Evolutionary conservation across 331 rosid species (phyloP).

Genomic region (Pyrus hybrid): DNA sequence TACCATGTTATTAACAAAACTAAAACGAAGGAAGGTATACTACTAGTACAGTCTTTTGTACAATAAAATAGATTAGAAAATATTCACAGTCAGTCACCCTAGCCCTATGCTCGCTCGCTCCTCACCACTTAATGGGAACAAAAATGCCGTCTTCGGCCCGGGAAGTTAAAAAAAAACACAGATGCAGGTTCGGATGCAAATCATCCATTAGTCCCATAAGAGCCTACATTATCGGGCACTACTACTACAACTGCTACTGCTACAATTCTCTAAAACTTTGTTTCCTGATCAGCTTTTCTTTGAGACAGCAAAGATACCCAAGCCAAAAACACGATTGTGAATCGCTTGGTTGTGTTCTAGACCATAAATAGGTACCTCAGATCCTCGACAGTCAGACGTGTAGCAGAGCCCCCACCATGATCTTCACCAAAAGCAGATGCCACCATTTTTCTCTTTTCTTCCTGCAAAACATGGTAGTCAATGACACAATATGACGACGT

Average conservation of each 20-base stretch:
- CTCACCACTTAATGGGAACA: slow-evolving; percentile 16
- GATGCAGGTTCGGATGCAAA: slow-evolving; percentile 9
- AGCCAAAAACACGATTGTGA: background rate
- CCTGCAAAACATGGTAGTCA: slow-evolving; percentile 43
- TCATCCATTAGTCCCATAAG: background rate
- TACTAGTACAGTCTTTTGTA: background rate
- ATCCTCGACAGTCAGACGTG: slow-evolving; percentile 92
- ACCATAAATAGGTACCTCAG: slow-evolving; percentile 95
- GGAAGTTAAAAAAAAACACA: slow-evolving; percentile 1
- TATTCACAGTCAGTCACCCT: slow-evolving; percentile 14
- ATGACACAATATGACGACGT: background rate
- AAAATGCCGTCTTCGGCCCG: slow-evolving; percentile 25
- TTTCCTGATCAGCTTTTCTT: background rate
- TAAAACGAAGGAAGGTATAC: background rate
- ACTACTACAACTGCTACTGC: background rate
- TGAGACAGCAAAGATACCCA: slow-evolving; percentile 5
- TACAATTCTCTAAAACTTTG: background rate
- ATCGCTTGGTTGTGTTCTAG: slow-evolving; percentile 17
- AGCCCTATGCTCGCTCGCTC: background rate
- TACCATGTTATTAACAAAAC: background rate
- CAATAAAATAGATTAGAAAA: slow-evolving; percentile 5
- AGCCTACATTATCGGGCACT: background rate
- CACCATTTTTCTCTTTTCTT: slow-evolving; percentile 94
- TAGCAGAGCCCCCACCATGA: slow-evolving; percentile 55
- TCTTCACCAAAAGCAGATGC: slow-evolving; percentile 99